Base-by-base conservation (phyloP, 768 basidiomycete genomes). In the Krasilnikovozyma curviuscula region DNA sequence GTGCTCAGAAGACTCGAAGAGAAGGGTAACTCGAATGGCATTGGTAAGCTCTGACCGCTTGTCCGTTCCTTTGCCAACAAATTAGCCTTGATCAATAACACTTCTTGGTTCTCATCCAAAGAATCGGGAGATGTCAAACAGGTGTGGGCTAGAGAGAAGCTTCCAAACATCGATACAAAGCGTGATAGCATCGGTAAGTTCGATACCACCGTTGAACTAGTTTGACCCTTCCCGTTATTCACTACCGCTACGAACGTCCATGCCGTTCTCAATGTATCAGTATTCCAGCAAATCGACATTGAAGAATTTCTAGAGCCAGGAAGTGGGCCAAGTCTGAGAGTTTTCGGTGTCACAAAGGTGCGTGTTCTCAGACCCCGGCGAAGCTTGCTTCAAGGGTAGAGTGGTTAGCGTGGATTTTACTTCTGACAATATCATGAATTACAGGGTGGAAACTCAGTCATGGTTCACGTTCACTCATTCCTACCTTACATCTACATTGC, bases 271-370 rank as follows among this genome's bases (percentile, higher is more conserved):
- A 29, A 12, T 29, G 9, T 35, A 3, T 1, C 50, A 89, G 85
- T 81, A 16, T 97, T 97, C 58, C 93, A 98, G 63, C 93, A 97
- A 64, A 89, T 91, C 50, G 93, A 97, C 54, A 71, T 97, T 7
- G 85, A 91, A 54, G 73, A 78, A 48, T 71, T 73, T 39, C 63
- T 70, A 8, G 70, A 70, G 23, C 67, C 77, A 12, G 66, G 66
- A 5, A 71, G 73, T 28, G 57, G 76, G 14, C 65, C 68, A 1
- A 58, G 59, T 13, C 54, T 72, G 25, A 71, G 86, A 42, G 76
- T 95, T 69, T 97, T 79, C 63, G 93, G 93, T 31, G 81, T 95
- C 7, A 95, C 86, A 2, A 71, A 88, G 34, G 50, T 52, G 10
- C 25, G 49, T 43, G 23, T 4, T n/a, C n/a, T n/a, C n/a, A n/a